These are phyloP conservation scores for Oryza nivara DNA, from an alignment of 176 grass and related monocot genomes.

Conservation along the genomic window DNA sequence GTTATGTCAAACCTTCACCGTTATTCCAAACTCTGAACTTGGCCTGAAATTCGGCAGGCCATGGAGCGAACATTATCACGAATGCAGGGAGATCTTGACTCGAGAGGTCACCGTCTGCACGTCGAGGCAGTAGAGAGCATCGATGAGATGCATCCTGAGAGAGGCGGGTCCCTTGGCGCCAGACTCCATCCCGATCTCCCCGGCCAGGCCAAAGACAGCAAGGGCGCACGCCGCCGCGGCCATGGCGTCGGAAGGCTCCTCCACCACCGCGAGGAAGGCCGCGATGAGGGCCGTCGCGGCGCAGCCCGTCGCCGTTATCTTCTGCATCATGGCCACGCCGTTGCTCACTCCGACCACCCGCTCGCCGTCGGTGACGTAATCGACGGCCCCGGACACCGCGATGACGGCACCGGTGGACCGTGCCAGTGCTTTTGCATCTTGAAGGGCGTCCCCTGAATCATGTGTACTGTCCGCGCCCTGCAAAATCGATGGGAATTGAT, in stretches of 20 bases:
- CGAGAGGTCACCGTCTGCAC: constrained; percentile 48
- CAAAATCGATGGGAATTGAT: constrained; percentile 5
- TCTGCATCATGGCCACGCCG: constrained; percentile 86
- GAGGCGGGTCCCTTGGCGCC: constrained; percentile 70
- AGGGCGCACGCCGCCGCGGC: constrained; percentile 60
- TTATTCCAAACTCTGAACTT: constrained; percentile 11
- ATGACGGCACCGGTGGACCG: constrained; percentile 46
- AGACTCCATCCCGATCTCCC: constrained; percentile 69
- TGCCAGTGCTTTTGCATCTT: constrained; percentile 65
- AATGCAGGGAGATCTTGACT: constrained; percentile 43
- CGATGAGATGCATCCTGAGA: constrained; percentile 80
- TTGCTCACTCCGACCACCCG: constrained; percentile 50
- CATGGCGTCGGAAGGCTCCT: constrained; percentile 56
- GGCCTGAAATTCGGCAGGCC: not conserved
- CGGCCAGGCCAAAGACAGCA: constrained; percentile 69
- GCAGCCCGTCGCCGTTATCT: constrained; percentile 79
- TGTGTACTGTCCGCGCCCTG: constrained; percentile 82
- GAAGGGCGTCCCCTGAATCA: constrained; percentile 63
- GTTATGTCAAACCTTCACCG: not conserved
- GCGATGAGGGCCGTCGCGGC: constrained; percentile 70
- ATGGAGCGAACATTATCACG: not conserved
- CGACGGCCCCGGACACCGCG: constrained; percentile 71
- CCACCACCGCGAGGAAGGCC: constrained; percentile 58
- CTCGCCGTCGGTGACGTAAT: constrained; percentile 71
- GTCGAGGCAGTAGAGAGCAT: constrained; percentile 59